Evolutionary conservation across 768 basidiomycete species (phyloP).

Genomic region (Pholiota conissans): DNA sequence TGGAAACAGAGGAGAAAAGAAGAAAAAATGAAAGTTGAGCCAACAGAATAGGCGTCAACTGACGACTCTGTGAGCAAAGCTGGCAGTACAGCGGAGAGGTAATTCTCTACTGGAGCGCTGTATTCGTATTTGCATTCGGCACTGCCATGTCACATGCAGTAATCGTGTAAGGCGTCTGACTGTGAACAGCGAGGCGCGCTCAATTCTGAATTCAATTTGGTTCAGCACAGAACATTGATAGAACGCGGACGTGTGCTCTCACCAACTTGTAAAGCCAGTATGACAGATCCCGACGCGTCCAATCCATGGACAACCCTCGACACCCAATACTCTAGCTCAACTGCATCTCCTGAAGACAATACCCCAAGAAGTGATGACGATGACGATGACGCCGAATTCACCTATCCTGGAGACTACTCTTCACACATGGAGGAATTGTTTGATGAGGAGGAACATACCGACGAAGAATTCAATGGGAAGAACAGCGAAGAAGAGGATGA

Average conservation of each 20-base stretch:
- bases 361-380: slow-evolving; percentile 45
- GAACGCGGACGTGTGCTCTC: not conserved
- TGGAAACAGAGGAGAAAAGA: not conserved
- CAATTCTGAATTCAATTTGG: too few species aligned
- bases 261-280: slow-evolving; percentile 2
- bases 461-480: slow-evolving; percentile 11
- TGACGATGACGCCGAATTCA: slow-evolving; percentile 33
- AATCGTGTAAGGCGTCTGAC: not conserved
- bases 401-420: slow-evolving; percentile 57
- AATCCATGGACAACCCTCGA: slow-evolving; percentile 6
- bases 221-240: too few species aligned
- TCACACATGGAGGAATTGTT: slow-evolving; percentile 70
- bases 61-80: not conserved
- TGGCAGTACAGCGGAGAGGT: not conserved
- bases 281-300: slow-evolving; percentile 10
- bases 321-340: not conserved
- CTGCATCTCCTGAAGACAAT: not conserved
- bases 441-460: slow-evolving; percentile 33
- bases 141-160: not conserved
- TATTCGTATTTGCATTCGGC: not conserved
- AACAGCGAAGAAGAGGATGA: slow-evolving; percentile 44
- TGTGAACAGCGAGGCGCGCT: too few species aligned
- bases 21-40: not conserved
- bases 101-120: not conserved
- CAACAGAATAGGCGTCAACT: not conserved